Percentiles rank a stretch among this genome's conserved stretches.
phyloP scores from a whole-genome alignment of 2,329 filamentous ascomycete genomes.

The Graphiopsis chlorocephala region DNA sequence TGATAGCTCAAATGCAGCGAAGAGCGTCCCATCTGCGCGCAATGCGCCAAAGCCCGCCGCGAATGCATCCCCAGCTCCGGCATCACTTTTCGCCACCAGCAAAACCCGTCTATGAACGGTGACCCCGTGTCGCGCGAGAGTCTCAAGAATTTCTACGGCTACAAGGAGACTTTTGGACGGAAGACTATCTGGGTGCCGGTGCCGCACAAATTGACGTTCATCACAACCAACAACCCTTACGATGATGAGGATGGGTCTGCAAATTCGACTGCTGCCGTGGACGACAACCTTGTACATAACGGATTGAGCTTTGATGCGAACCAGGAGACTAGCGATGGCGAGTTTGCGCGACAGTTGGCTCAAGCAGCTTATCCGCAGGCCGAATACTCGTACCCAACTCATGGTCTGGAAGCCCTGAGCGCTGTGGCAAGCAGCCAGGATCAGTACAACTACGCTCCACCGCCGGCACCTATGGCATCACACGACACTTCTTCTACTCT shows the following conservation, averaged over 20 bases:
- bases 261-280: not conserved
- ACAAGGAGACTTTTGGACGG: constrained; percentile 63
- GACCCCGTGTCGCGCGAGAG: constrained; percentile 44
- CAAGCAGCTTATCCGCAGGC: constrained; percentile 22
- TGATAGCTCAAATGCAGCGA: constrained; percentile 62
- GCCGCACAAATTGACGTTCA: constrained; percentile 59
- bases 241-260: constrained; percentile 42
- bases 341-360: constrained; percentile 12
- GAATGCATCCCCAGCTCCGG: constrained; percentile 61
- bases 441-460: constrained; percentile 37
- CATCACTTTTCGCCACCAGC: constrained; percentile 65
- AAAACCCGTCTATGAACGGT: constrained; percentile 67
- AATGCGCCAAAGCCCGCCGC: constrained; percentile 59
- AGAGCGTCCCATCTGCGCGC: constrained; percentile 58
- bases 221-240: constrained; percentile 62
- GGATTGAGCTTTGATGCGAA: constrained; percentile 13
- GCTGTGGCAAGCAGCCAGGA: constrained; percentile 49
- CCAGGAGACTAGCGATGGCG: constrained; percentile 15
- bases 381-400: constrained; percentile 34
- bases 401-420: constrained; percentile 55
- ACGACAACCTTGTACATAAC: constrained; percentile 17
- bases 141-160: constrained; percentile 62
- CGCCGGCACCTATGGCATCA: constrained; percentile 23
- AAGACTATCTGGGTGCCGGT: constrained; percentile 62
- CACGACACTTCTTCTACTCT: constrained; percentile 26